These are phyloP conservation scores for Teratosphaeria viscida DNA, from an alignment of 2,329 filamentous ascomycete genomes.

Conservation along the genomic window DNA sequence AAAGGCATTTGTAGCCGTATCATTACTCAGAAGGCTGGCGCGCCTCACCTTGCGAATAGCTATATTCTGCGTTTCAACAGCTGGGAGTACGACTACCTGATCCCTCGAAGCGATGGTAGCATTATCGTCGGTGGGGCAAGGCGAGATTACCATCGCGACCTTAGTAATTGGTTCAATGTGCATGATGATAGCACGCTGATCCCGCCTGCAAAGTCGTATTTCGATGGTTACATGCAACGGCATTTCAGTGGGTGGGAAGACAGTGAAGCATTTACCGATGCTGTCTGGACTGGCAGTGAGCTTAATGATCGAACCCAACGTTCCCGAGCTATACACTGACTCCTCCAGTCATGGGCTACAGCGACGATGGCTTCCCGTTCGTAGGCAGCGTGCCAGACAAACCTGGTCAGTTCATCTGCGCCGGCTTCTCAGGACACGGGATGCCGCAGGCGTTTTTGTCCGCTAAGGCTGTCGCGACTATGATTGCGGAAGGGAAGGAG, in stretches of 20 bases:
- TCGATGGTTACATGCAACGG: slow-evolving; percentile 37
- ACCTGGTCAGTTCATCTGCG: slow-evolving; percentile 34
- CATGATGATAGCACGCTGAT: slow-evolving; percentile 37
- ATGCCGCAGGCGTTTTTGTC: slow-evolving; percentile 39
- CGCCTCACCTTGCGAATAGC: slow-evolving; percentile 10
- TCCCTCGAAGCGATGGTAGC: slow-evolving; percentile 34
- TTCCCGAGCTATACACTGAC: slow-evolving; percentile 6
- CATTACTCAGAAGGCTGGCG: slow-evolving; percentile 7
- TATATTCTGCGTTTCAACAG: slow-evolving; percentile 11
- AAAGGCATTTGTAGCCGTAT: slow-evolving; percentile 22
- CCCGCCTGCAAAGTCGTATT: slow-evolving; percentile 31
- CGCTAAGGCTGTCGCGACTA: slow-evolving; percentile 31
- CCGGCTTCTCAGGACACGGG: slow-evolving; percentile 43
- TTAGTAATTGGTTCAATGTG: slow-evolving; percentile 34
- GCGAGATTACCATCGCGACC: slow-evolving; percentile 23
- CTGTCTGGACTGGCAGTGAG: slow-evolving; percentile 31
- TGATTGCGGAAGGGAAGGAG: slow-evolving; percentile 22
- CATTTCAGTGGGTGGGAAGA: slow-evolving; percentile 40
- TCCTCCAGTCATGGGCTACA: slow-evolving; percentile 17
- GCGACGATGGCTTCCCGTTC: slow-evolving; percentile 25
- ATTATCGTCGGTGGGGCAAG: slow-evolving; percentile 35
- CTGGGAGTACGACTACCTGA: slow-evolving; percentile 26
- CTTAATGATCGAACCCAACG: not conserved
- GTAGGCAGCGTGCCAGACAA: slow-evolving; percentile 35
- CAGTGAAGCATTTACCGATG: slow-evolving; percentile 26